Percentiles rank a stretch among this genome's conserved stretches.
Evolutionary conservation across 1,139 yeast species (phyloP).

Genomic region (Arxiozyma telluris): DNA sequence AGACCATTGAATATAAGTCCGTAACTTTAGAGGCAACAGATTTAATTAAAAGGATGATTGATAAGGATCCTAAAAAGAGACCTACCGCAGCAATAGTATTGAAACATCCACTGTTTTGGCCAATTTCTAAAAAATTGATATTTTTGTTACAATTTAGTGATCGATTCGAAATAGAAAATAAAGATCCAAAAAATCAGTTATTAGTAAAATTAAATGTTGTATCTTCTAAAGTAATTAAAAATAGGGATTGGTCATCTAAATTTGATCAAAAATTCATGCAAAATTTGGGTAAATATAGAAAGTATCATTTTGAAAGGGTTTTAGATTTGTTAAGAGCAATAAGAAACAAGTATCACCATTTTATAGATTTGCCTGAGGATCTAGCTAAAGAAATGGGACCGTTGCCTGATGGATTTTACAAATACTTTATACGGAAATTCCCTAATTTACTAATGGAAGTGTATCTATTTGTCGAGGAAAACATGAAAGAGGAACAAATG

Average conservation of each 20-base stretch:
- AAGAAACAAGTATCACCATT: constrained; percentile 89
- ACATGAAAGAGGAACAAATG: constrained; percentile 52
- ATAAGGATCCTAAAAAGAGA: constrained; percentile 55
- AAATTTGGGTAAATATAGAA: constrained; percentile 82
- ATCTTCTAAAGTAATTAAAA: constrained; percentile 46
- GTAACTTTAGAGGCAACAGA: constrained; percentile 56
- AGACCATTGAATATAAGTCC: constrained; percentile 20
- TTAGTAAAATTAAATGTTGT: constrained; percentile 50
- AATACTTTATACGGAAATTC: constrained; percentile 62
- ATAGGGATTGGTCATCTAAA: constrained; percentile 68
- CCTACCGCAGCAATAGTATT: constrained; percentile 64
- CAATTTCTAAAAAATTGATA: constrained; percentile 62
- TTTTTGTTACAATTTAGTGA: constrained; percentile 83
- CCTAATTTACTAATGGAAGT: constrained; percentile 73
- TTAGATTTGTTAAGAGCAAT: constrained; percentile 84
- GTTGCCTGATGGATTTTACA: constrained; percentile 74
- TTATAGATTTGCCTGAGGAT: constrained; percentile 69
- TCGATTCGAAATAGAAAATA: constrained; percentile 74
- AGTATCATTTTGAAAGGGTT: constrained; percentile 67
- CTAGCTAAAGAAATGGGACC: constrained; percentile 61
- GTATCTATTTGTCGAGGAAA: constrained; percentile 53
- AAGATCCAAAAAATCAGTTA: constrained; percentile 77
- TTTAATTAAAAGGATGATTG: constrained; percentile 64
- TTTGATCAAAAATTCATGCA: constrained; percentile 67
- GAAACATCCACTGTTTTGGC: constrained; percentile 87